phyloP scores from a whole-genome alignment of 139 green algal genomes.

The Limnomonas spitsbergensis region DNA sequence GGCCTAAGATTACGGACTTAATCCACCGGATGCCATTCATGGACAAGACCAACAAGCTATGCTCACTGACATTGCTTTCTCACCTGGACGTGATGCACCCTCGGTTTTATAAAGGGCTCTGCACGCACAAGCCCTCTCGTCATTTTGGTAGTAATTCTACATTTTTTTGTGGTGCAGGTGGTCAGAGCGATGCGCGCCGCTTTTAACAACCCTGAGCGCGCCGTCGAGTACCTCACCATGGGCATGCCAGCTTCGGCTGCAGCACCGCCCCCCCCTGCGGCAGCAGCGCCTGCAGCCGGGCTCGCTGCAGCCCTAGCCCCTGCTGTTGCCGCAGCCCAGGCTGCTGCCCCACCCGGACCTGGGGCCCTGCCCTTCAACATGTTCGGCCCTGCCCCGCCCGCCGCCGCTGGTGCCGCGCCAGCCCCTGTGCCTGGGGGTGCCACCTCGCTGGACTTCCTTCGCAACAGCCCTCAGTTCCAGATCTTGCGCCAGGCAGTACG shows the following conservation, averaged over 20 bases:
- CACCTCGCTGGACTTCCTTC: slow-evolving; percentile 80
- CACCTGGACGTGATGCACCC: no score
- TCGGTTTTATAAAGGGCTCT: no score
- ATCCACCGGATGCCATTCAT: no score
- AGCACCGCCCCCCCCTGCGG: slow-evolving; percentile 20
- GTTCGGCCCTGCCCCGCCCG: slow-evolving; percentile 21
- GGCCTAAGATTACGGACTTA: no score
- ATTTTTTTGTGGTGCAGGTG: no score
- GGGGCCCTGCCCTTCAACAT: slow-evolving; percentile 39
- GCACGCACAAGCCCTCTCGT: no score
- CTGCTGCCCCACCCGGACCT: no score
- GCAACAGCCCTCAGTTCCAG: slow-evolving; percentile 80
- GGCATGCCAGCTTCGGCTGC: slow-evolving; percentile 61
- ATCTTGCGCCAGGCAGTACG: slow-evolving; percentile 83
- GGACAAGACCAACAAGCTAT: no score
- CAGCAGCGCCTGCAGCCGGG: slow-evolving; percentile 21
- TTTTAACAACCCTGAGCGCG: slow-evolving; percentile 98
- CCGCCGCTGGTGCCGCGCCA: slow-evolving; percentile 12
- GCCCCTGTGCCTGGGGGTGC: slow-evolving; percentile 30
- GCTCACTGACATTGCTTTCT: no score
- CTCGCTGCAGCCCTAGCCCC: no score
- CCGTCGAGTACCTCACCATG: slow-evolving; percentile 98
- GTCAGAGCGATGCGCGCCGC: slow-evolving; percentile 86
- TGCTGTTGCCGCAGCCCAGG: slow-evolving; percentile 10
- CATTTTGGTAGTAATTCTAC: no score